Conservation (phyloP, 345 rosid genomes). For the Capsella bursapastoris region DNA sequence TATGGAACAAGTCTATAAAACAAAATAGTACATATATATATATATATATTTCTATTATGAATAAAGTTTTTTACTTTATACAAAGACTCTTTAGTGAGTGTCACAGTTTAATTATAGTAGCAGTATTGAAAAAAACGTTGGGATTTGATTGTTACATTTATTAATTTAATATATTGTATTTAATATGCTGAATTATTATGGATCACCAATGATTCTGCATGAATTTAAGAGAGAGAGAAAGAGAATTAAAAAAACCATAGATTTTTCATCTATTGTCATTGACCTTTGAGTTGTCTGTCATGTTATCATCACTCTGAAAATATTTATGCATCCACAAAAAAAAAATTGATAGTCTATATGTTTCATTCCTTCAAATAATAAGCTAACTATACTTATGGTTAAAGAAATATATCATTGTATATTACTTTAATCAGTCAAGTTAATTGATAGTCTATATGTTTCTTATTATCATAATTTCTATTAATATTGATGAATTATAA, state of each 20-base stretch:
- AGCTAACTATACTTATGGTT: too few relatives aligned
- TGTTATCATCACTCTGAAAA: not conserved
- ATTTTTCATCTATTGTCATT: not conserved
- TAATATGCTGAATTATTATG: not conserved
- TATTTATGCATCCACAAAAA: too few relatives aligned
- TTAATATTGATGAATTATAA: too few relatives aligned
- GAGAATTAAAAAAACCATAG: not conserved
- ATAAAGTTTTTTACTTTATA: constrained; percentile 24
- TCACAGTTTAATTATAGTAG: too few relatives aligned
- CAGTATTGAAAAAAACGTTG: too few relatives aligned
- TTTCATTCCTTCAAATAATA: too few relatives aligned
- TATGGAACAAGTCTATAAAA: constrained; percentile 9
- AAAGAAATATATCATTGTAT: too few relatives aligned
- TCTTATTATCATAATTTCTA: too few relatives aligned
- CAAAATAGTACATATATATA: not conserved
- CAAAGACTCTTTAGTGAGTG: constrained; percentile 22
- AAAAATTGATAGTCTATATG: too few relatives aligned
- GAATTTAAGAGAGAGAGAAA: not conserved
- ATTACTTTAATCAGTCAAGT: too few relatives aligned
- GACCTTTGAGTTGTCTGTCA: constrained; percentile 3
- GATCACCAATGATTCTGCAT: constrained; percentile 26
- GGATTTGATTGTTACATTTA: constrained; percentile 35
- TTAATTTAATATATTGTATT: constrained; percentile 12
- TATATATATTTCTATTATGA: not conserved
- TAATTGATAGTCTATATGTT: too few relatives aligned